Evolutionary conservation across 1,284 basidiomycete species (phyloP), one percentile per base, ranked within the genome.

Genomic region (Earliella scabrosa): DNA sequence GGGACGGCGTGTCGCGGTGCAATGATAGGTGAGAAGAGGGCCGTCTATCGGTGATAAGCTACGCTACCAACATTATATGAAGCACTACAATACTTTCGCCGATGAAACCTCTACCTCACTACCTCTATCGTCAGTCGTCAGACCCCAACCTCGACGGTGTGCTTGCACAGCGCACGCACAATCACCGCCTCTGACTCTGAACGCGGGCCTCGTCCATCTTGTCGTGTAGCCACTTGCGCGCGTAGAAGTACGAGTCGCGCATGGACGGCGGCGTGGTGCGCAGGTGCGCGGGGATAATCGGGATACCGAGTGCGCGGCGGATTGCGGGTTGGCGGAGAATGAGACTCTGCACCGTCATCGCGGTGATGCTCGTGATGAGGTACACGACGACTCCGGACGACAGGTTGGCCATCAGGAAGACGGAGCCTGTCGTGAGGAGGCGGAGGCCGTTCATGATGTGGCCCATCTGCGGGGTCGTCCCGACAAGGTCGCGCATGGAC

Each of bases 401-500:
- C 61, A 92, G 80, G 50, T 71, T 69, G 18, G 74, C 70, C 75
- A 94, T 85, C 66, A 94, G 76, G 59, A 76, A 83, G 29, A 92
- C 72, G 27, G 83, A 77, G 21, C 79, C 63, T 34, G 91, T 64
- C 11, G 87, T 83, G 20, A 88, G 66, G 10, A 87, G 67, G 3
- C 90, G 82, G 67, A 97, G 80, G 46, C 78, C 71, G 67, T 95
- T 93, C 79, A 90, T 85, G 52, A 90, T 72, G 71, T 93, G 90
- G 21, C 80, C 83, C 68, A 85, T 82, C 29, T 54, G 81, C 71
- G 58, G 82, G 74, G 63, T 78, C 71, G 61, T 79, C 23, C 52
- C 57, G 70, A 61, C 83, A 63, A 88, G 74, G 71, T 92, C 88
- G 59, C 71, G 74, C 59, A 81, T 79, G 58, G 82, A 80, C 36